These are phyloP conservation scores for Cercospora sp. DNA, from an alignment of 2,329 filamentous ascomycete species.

Conservation along the genomic window DNA sequence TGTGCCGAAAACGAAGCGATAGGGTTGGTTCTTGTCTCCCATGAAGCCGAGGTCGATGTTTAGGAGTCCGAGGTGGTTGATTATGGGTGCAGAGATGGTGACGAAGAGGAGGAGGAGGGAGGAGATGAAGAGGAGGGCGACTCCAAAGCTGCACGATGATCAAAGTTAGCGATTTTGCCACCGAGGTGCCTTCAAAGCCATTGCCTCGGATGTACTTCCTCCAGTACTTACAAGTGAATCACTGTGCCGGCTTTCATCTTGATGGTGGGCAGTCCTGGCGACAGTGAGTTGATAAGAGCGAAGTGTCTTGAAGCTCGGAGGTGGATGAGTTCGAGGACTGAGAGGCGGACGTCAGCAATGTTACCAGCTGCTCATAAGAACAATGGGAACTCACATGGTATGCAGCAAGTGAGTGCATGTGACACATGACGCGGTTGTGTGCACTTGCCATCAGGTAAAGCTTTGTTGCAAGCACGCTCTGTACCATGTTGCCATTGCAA, in stretches of 20 bases:
- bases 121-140: conserved; percentile 45
- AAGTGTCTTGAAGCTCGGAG: neutral
- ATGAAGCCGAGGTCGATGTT: conserved; percentile 52
- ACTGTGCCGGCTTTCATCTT: conserved; percentile 8
- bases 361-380: neutral
- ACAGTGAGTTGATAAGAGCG: neutral
- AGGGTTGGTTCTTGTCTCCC: conserved; percentile 36
- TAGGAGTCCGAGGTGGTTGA: conserved; percentile 56
- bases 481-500: neutral
- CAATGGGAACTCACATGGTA: neutral
- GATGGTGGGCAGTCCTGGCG: neutral
- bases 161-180: neutral
- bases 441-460: conserved; percentile 3
- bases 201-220: neutral
- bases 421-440: conserved; percentile 11
- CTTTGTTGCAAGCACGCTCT: conserved; percentile 9
- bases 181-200: no score
- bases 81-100: conserved; percentile 60
- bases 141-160: conserved; percentile 9
- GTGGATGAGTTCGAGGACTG: neutral
- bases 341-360: neutral
- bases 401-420: conserved; percentile 4
- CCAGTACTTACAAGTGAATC: conserved; percentile 5
- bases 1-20: conserved; percentile 56
- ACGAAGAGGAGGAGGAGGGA: conserved; percentile 60